A percentile compares a stretch with the other conserved stretches of the same genome.
These are phyloP conservation scores for Hagleromyces aurorensis DNA, from an alignment of 805 yeast genomes.

Conservation along the genomic window DNA sequence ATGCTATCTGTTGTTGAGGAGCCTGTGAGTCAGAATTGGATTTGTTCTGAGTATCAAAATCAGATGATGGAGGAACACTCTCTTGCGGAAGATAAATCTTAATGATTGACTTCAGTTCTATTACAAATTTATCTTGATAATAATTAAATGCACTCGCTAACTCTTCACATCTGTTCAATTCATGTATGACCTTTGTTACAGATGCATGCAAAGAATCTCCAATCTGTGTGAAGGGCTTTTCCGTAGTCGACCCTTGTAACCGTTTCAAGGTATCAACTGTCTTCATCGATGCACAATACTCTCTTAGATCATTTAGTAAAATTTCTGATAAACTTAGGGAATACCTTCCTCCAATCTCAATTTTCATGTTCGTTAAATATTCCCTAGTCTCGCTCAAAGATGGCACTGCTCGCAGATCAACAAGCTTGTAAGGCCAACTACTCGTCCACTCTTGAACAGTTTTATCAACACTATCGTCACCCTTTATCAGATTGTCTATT, in stretches of 20 bases:
- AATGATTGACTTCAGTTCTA: slow-evolving; percentile 67
- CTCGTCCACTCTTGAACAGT: slow-evolving; percentile 25
- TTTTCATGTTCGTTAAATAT: slow-evolving; percentile 45
- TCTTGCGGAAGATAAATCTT: slow-evolving; percentile 54
- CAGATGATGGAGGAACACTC: slow-evolving; percentile 10
- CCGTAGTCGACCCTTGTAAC: slow-evolving; percentile 24
- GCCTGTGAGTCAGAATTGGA: slow-evolving; percentile 2
- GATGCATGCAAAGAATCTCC: slow-evolving; percentile 34
- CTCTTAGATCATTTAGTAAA: slow-evolving; percentile 53
- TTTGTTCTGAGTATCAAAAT: slow-evolving; percentile 1
- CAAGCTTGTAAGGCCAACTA: slow-evolving; percentile 37
- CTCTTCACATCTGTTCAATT: slow-evolving; percentile 55
- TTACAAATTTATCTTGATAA: slow-evolving; percentile 61
- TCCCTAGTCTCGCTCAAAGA: slow-evolving; percentile 37
- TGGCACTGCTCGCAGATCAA: slow-evolving; percentile 27
- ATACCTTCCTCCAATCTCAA: slow-evolving; percentile 64
- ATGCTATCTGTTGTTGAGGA: slow-evolving; percentile 20
- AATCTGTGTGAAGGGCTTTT: slow-evolving; percentile 35
- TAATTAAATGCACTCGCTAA: slow-evolving; percentile 50
- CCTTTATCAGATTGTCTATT: slow-evolving; percentile 51
- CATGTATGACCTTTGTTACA: slow-evolving; percentile 43
- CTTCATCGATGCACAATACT: slow-evolving; percentile 45
- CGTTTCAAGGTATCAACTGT: slow-evolving; percentile 44
- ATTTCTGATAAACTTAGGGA: slow-evolving; percentile 47
- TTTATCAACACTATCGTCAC: slow-evolving; percentile 34